Base-by-base conservation (phyloP, 495 filamentous ascomycete species). In the Talaromyces ruber region DNA sequence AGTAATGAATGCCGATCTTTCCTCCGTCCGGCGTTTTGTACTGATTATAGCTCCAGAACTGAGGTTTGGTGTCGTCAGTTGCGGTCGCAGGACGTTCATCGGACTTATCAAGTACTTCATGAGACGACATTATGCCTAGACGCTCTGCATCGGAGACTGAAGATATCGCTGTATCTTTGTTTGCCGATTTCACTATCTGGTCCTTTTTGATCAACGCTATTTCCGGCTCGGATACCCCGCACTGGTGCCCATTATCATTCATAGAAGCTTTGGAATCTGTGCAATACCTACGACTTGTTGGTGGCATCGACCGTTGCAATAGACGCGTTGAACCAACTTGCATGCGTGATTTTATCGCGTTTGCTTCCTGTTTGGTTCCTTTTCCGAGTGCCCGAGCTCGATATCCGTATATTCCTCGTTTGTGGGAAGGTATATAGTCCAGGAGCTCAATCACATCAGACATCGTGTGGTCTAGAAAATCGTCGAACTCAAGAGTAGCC, bases 1-100 rank as follows among this genome's bases (percentile, higher is more conserved):
- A 93, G 67, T 95, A 95, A 68, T 95, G 87, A 4, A 96, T 82
- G 47, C 76, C 79, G 29, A 89, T 81, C 45, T 71, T 68, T 24
- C 80, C 69, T 5, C 77, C 74, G 51, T 73, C 69, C 30, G 71
- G 72, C 4, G 80, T 78, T 29, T 80, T 79, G 66, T 92, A 91
- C 16, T 89, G 67, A 12, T 58, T 75, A 69, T 92, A 83, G 28
- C 77, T 85, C 90, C 90, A 97, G 70, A 76, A 84, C 58, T 79
- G 65, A 6, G 76, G 69, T 0, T 61, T 24, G 21, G 21, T 26
- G 21, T 45, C 37, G 39, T 34, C 54, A 22, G 54, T 21, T 4
- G 4, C 6, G 18, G 12, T 14, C 18, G 18, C 21, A 18, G 26
- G 29, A 22, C 28, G 26, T 25, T 34, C 54, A 8, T 22, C 26